Percentiles rank a stretch among this genome's conserved stretches.
These are phyloP conservation scores for Saccharomyces cerevisiae DNA, from an alignment of 805 yeast species.

Conservation along the genomic window DNA sequence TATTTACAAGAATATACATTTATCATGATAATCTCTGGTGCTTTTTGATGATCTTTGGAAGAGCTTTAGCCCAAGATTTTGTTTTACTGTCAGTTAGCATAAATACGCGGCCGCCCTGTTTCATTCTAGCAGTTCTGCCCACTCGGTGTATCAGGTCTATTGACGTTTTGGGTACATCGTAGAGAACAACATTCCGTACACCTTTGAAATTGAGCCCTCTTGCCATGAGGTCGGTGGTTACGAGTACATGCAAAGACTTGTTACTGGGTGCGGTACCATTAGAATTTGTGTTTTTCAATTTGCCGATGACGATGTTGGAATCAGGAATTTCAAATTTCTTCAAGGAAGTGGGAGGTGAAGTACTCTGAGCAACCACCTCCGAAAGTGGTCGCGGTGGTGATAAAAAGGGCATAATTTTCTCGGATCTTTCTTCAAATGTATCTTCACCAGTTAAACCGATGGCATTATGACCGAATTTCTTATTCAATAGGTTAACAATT, in stretches of 20 bases:
- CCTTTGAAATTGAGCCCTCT: slow-evolving; percentile 84
- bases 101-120: slow-evolving; percentile 79
- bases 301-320: slow-evolving; percentile 28
- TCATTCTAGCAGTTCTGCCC: slow-evolving; percentile 93
- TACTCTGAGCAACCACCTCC: slow-evolving; percentile 11
- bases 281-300: background rate
- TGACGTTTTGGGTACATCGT: slow-evolving; percentile 78
- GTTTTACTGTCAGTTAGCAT: slow-evolving; percentile 60
- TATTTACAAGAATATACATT: background rate
- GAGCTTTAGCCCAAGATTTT: slow-evolving; percentile 76
- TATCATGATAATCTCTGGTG: slow-evolving; percentile 31
- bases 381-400: slow-evolving; percentile 44
- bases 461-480: slow-evolving; percentile 49
- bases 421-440: slow-evolving; percentile 48
- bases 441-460: slow-evolving; percentile 62
- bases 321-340: slow-evolving; percentile 22
- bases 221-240: slow-evolving; percentile 83
- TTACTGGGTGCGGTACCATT: background rate
- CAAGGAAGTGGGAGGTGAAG: background rate
- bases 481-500: slow-evolving; percentile 46
- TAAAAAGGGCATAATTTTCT: slow-evolving; percentile 54
- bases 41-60: slow-evolving; percentile 59
- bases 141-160: slow-evolving; percentile 84
- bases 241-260: slow-evolving; percentile 51
- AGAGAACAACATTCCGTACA: slow-evolving; percentile 70